Conservation (phyloP, 1,284 basidiomycete species). For the Trichosporon ovoides region DNA sequence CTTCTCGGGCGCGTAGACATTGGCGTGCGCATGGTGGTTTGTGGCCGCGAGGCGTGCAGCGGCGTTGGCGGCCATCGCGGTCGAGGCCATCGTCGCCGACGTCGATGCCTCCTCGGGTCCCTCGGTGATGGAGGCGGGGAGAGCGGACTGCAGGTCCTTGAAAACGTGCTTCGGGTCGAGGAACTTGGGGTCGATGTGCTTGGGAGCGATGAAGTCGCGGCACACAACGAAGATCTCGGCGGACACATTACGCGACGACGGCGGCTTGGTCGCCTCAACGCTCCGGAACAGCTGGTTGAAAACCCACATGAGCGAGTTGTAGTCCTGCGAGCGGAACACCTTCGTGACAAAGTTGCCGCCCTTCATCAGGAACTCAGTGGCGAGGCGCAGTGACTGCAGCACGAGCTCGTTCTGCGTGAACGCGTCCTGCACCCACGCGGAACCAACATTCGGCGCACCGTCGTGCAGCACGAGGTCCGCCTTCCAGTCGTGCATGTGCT, state of each 20-base stretch:
- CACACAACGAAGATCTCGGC: constrained; percentile 99
- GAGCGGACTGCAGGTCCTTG: constrained; percentile 65
- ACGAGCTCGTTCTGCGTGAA: constrained; percentile 97
- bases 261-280: constrained; percentile 98
- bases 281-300: constrained; percentile 94
- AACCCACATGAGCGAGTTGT: constrained; percentile 98
- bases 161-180: constrained; percentile 97
- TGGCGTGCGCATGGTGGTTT: constrained; percentile 58
- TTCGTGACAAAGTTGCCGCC: constrained; percentile 98
- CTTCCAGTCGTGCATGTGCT: constrained; percentile 96
- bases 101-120: constrained; percentile 7
- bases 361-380: constrained; percentile 89
- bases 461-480: constrained; percentile 99
- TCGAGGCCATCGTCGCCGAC: constrained; percentile 28
- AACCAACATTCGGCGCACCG: constrained; percentile 98
- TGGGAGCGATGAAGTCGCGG: constrained; percentile 89
- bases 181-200: constrained; percentile 96
- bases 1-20: constrained; percentile 97
- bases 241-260: constrained; percentile 96
- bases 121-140: constrained; percentile 47
- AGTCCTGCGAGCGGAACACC: constrained; percentile 97
- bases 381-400: constrained; percentile 90
- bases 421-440: constrained; percentile 98
- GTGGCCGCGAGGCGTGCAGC: constrained; percentile 30
- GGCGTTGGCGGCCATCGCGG: constrained; percentile 36